Conservation (phyloP, 83 land plant species). For the Diphasiastrum complanatum region DNA sequence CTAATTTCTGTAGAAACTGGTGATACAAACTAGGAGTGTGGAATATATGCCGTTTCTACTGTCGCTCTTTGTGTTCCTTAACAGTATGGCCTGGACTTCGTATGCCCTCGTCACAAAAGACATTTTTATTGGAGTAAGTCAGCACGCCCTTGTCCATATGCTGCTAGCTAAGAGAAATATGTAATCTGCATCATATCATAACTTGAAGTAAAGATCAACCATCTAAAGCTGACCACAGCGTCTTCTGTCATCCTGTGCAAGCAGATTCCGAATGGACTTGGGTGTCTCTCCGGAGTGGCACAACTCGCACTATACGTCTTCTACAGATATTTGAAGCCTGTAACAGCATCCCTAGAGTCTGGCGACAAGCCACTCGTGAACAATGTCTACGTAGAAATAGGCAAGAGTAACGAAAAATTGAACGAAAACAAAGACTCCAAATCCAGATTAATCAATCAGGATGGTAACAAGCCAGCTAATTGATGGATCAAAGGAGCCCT, state of each 20-base stretch:
- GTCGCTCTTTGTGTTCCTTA: constrained; percentile 6
- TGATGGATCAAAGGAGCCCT: too few species aligned
- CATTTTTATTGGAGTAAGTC: constrained; percentile 8
- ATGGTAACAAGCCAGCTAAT: too few species aligned
- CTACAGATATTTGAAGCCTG: constrained; percentile 7
- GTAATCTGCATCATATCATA: neutral
- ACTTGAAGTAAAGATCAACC: too few species aligned
- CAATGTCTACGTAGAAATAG: too few species aligned
- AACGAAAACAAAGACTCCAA: too few species aligned
- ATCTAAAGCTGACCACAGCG: too few species aligned
- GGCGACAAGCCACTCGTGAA: too few species aligned
- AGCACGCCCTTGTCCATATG: neutral
- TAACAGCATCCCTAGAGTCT: too few species aligned
- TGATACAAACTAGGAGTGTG: constrained; percentile 12
- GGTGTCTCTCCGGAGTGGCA: neutral
- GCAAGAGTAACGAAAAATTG: too few species aligned
- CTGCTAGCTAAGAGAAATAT: neutral
- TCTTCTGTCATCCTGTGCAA: too few species aligned
- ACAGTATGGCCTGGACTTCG: constrained; percentile 3
- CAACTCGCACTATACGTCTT: neutral
- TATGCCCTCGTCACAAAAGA: constrained; percentile 9
- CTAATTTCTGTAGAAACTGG: constrained; percentile 3
- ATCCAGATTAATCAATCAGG: too few species aligned
- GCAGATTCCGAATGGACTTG: constrained; percentile 16
- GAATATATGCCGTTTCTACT: constrained; percentile 15